phyloP scores from a whole-genome alignment of 2,329 filamentous ascomycete species.

The Ascochyta pisi region DNA sequence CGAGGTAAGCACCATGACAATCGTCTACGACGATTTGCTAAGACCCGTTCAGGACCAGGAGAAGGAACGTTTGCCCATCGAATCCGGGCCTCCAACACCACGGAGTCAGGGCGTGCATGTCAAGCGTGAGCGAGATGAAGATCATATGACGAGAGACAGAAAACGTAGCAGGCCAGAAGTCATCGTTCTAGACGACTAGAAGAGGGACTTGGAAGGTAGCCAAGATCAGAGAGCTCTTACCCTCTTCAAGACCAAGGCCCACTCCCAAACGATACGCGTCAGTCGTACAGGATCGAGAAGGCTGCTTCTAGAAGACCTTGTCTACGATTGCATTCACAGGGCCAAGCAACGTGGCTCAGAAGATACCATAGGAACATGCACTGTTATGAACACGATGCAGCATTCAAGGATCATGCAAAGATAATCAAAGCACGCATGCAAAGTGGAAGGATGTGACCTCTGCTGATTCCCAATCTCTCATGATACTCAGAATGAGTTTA shows the following conservation, averaged over 20 bases:
- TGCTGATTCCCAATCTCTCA: conserved; percentile 76
- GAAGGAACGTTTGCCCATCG: no score
- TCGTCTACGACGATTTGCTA: background rate
- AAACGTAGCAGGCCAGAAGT: conserved; percentile 1
- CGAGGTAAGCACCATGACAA: background rate
- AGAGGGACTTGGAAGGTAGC: conserved; percentile 50
- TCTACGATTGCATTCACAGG: no score
- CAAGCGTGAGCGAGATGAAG: background rate
- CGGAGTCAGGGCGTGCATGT: background rate
- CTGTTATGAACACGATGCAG: background rate
- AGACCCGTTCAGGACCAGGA: background rate
- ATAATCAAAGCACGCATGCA: background rate
- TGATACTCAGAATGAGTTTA: conserved; percentile 65
- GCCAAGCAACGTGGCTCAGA: no score
- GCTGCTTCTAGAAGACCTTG: no score
- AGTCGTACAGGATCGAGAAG: no score
- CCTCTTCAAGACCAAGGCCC: no score
- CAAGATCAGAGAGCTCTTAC: no score
- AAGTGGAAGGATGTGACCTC: conserved; percentile 63
- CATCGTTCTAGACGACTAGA: conserved; percentile 10
- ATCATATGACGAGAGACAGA: background rate
- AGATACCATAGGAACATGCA: no score
- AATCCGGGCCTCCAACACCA: no score
- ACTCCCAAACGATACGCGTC: no score
- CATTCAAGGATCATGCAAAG: background rate